Evolutionary conservation across 805 yeast genomes (phyloP), one percentile per base, ranked within the genome.

Genomic region (Metschnikowia lachancei): DNA sequence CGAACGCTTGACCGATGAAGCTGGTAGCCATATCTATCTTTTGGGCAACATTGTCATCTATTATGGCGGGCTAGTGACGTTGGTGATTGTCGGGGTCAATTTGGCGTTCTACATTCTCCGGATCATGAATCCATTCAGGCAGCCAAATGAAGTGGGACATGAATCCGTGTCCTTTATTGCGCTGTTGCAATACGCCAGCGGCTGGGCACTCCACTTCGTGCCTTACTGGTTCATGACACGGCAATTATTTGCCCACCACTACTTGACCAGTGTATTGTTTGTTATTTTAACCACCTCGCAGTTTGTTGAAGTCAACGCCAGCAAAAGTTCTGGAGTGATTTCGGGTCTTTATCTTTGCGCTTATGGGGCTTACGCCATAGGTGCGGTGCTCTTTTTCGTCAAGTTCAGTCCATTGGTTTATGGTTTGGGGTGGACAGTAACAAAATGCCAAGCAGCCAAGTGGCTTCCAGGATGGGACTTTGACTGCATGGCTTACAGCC

Each of bases 11-110:
- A 56, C 52, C 19, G 61, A 54, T 40, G 61, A 54, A n/a, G 41
- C 47, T 13, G 63, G 64, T 13, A 59, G 62, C 37, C 67, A 66
- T 44, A 67, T 87, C 29, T 85, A 83, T 59, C 72, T 78, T 22
- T 55, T 84, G 13, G 95, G 95, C 5, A 88, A 87, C 63, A 65
- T 77, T 17, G 72, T 77, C 11, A 71, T 79, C 11, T 84, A 84
- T 67, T 77, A 77, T 63, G 48, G 74, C 3, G 73, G 77, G 3
- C 56, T 71, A 12, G 43, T 69, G 3, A 52, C 67, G 16, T 50
- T 78, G 7, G 43, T 65, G 9, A 56, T 74, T 16, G 52, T 63
- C 8, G 36, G 52, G 3, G 22, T 55, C 10, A 57, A 55, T 37
- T 57, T 58, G 20, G 44, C 41, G 1, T 24, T 64, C 29, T 56